phyloP scores from a whole-genome alignment of 176 grass and related monocot species.

The Urochloa ruziziensis region DNA sequence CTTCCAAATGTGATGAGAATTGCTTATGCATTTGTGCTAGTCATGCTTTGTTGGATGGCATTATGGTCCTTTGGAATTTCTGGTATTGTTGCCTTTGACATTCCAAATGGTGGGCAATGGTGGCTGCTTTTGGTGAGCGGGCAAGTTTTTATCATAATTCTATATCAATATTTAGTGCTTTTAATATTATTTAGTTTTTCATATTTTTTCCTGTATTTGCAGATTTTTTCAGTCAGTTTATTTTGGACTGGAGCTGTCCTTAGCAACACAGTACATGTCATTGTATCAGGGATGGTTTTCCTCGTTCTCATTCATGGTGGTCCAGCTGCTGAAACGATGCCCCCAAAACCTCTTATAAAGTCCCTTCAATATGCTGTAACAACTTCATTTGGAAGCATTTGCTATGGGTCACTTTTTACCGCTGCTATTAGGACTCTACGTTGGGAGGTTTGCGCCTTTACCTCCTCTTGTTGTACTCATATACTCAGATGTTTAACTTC shows the following conservation, averaged over 20 bases:
- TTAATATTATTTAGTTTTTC: conserved; percentile 10
- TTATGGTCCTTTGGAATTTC: conserved; percentile 95
- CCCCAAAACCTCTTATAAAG: conserved; percentile 77
- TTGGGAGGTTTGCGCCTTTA: conserved; percentile 72
- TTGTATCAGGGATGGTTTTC: conserved; percentile 98
- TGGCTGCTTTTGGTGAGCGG: conserved; percentile 99
- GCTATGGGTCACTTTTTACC: conserved; percentile 97
- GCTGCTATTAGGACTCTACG: conserved; percentile 95
- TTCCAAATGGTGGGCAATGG: conserved; percentile 85
- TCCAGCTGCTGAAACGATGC: conserved; percentile 71
- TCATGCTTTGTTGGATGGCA: conserved; percentile 94
- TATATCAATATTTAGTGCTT: conserved; percentile 8
- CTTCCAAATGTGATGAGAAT: conserved; percentile 79
- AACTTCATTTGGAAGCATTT: conserved; percentile 97
- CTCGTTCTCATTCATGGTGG: conserved; percentile 90
- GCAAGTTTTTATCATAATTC: conserved; percentile 62
- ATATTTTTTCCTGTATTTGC: conserved; percentile 32
- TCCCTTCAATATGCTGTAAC: conserved; percentile 78
- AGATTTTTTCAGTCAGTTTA: conserved; percentile 94
- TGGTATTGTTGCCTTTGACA: conserved; percentile 74
- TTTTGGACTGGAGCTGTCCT: conserved; percentile 96
- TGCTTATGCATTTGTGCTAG: conserved; percentile 76
- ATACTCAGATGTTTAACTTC: neutral
- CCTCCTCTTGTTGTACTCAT: neutral
- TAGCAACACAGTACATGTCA: conserved; percentile 96